Evolutionary conservation across 2,329 filamentous ascomycete genomes (phyloP).

Genomic region (Blastomyces percursus): DNA sequence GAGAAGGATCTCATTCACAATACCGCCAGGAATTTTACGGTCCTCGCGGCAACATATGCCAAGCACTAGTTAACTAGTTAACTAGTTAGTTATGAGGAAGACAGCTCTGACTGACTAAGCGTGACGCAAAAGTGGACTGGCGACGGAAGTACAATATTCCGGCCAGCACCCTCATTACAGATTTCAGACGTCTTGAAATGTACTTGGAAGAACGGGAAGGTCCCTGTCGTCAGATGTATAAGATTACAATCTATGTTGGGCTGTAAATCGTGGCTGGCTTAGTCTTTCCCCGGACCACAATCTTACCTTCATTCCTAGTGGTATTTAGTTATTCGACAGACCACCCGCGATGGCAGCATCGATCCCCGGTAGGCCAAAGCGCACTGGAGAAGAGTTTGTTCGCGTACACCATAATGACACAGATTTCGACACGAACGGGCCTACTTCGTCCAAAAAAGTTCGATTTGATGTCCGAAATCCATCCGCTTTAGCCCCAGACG

Average conservation of each 20-base stretch:
- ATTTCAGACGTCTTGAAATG: neutral
- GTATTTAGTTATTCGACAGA: neutral
- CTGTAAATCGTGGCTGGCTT: neutral
- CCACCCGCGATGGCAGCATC: conserved; percentile 26
- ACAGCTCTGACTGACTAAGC: neutral
- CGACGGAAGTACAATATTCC: neutral
- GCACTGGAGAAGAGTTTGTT: conserved; percentile 69
- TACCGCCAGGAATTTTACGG: neutral
- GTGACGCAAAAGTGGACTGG: neutral
- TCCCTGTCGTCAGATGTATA: neutral
- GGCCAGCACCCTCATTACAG: neutral
- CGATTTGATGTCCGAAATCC: conserved; percentile 94
- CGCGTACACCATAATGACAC: conserved; percentile 57
- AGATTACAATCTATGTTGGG: neutral
- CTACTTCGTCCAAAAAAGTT: conserved; percentile 56
- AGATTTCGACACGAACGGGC: conserved; percentile 29
- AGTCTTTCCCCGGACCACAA: neutral
- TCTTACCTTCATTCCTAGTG: neutral
- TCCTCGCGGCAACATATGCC: too few species aligned
- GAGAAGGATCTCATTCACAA: neutral
- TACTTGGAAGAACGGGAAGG: neutral
- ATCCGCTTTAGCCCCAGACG: conserved; percentile 77
- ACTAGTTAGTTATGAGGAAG: too few species aligned
- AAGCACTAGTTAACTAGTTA: too few species aligned
- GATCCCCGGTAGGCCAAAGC: conserved; percentile 65